Base-by-base conservation (phyloP, 1,284 basidiomycete species). In the Dichomitus squalens region DNA sequence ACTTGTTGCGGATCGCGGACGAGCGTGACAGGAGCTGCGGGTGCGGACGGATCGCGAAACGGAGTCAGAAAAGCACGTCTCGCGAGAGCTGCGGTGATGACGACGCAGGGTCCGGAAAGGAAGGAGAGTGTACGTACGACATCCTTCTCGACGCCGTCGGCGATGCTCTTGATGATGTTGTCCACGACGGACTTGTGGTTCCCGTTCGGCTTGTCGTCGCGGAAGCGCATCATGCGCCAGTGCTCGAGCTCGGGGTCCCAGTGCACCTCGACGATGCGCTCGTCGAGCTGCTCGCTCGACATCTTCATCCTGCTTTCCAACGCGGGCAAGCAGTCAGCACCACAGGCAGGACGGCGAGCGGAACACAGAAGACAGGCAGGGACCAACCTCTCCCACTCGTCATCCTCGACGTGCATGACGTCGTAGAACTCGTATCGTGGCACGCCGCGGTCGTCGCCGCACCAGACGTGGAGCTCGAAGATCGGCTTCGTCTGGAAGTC, bases 231-330 rank as follows among this genome's bases (percentile, higher is more conserved):
- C 82, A 94, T 87, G 53, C 86, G 86, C 95, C 95, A 98, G 50
- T 81, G 82, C 40, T 83, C 81, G 16, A 75, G 64, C 7, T 73
- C 70, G 7, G 79, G 61, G 66, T 96, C 90, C 96, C 97, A 99
- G 57, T 87, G 85, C 21, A 96, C 95, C 72, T 99, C 97, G 27
- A 98, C 91, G 49, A 99, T 85, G 7, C 96, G 85, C 70, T 98
- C 95, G 70, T 99, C 95, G 60, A 89, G 81, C 71, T 99, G 95
- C 68, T 96, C 91, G 4, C 88, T 88, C 0, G 86, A 85, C 3
- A 78, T 74, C 69, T 98, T 98, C 81, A 96, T 83, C 64, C 95
- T 97, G 70, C 0, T 39, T 31, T 20, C 48, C 34, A 25, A 34
- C 33, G 21, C 47, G 16, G 16, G 35, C 36, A 31, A 6, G 27